A percentile compares a stretch with the other conserved stretches of the same genome.
These are phyloP conservation scores for Laetiporus sulphureus DNA, from an alignment of 1,284 basidiomycete genomes.

Conservation along the genomic window DNA sequence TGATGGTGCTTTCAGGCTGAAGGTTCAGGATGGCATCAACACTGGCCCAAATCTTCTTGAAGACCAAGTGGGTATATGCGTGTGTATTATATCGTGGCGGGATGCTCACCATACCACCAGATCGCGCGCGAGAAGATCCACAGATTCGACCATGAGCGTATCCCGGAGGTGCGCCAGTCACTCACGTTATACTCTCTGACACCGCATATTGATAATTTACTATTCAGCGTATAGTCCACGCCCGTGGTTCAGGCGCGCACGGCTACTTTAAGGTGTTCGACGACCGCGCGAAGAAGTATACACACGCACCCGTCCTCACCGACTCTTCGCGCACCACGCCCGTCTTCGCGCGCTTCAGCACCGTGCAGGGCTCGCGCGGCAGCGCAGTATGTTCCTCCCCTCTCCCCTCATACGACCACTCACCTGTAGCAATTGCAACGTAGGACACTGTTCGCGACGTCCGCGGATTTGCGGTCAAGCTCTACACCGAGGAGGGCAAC, in stretches of 20 bases:
- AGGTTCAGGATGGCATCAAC: conserved; percentile 34
- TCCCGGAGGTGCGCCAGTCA: conserved; percentile 60
- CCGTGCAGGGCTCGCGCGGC: conserved; percentile 71
- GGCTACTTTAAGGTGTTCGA: conserved; percentile 75
- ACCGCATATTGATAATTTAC: too few species aligned
- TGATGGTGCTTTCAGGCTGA: conserved; percentile 36
- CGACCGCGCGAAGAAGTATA: conserved; percentile 55
- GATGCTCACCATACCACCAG: conserved; percentile 5
- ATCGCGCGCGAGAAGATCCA: conserved; percentile 67
- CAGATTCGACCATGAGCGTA: conserved; percentile 80
- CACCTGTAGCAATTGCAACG: too few species aligned
- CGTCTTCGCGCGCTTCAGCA: conserved; percentile 76
- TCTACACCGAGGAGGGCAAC: conserved; percentile 77
- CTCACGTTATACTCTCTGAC: conserved; percentile 1
- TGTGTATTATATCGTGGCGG: neutral
- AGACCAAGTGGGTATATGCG: conserved; percentile 35
- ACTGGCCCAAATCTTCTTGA: conserved; percentile 56
- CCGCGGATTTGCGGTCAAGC: conserved; percentile 76
- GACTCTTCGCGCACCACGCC: conserved; percentile 67
- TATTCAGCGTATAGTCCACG: conserved; percentile 50
- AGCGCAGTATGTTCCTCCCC: conserved; percentile 44
- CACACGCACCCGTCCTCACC: conserved; percentile 62
- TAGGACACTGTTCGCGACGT: conserved; percentile 80
- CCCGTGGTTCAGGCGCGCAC: conserved; percentile 76
- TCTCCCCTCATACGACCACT: too few species aligned